phyloP scores from a whole-genome alignment of 2,329 filamentous ascomycete genomes.

The Aspergillus tanneri region DNA sequence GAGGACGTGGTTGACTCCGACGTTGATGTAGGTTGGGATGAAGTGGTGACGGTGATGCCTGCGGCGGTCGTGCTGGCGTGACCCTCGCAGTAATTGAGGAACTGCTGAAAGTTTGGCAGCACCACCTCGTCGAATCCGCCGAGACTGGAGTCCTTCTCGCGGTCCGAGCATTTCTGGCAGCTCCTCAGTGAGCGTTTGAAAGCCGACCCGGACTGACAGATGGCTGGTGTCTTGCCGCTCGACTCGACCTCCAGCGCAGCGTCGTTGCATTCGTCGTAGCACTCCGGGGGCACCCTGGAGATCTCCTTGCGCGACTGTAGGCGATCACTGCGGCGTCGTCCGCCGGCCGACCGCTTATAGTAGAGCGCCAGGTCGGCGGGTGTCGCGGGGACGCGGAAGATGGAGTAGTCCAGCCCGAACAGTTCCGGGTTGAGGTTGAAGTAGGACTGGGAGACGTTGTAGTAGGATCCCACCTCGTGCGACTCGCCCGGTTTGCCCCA shows the following conservation, averaged over 20 bases:
- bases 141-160: not conserved
- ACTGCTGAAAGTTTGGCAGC: constrained; percentile 9
- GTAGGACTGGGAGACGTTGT: constrained; percentile 55
- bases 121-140: constrained; percentile 6
- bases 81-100: not conserved
- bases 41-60: not conserved
- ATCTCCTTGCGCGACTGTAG: constrained; percentile 33
- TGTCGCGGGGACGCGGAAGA: constrained; percentile 51
- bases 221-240: constrained; percentile 46
- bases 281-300: constrained; percentile 44
- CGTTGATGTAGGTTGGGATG: no score
- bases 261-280: constrained; percentile 56
- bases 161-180: constrained; percentile 5
- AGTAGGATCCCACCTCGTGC: constrained; percentile 29
- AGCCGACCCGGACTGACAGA: constrained; percentile 16
- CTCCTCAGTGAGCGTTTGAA: constrained; percentile 9
- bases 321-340: constrained; percentile 1
- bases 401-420: constrained; percentile 63
- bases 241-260: constrained; percentile 48
- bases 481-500: constrained; percentile 26
- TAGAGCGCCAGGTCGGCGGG: constrained; percentile 9
- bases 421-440: constrained; percentile 62
- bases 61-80: not conserved
- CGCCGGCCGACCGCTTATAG: constrained; percentile 1
- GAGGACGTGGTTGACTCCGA: no score